Evolutionary conservation across 257 asterid genomes (phyloP).

Genomic region (Nicotiana sylvestris): DNA sequence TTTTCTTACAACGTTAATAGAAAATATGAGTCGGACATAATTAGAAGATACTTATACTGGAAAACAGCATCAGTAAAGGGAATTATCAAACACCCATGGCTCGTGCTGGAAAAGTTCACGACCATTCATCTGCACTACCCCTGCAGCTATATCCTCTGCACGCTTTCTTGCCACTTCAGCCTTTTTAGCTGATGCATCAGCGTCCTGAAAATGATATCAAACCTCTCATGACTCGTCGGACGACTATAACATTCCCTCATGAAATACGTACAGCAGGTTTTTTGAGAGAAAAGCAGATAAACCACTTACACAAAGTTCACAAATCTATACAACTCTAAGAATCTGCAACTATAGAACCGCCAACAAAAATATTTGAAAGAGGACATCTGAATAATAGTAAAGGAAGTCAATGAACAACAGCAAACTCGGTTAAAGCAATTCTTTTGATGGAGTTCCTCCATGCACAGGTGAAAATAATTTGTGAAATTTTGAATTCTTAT

Average conservation of each 20-base stretch:
- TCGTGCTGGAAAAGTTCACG: constrained; percentile 75
- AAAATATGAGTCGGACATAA: no score
- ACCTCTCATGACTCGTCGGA: background rate
- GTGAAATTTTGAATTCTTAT: background rate
- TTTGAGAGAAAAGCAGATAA: background rate
- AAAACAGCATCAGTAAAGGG: constrained; percentile 34
- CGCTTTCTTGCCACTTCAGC: constrained; percentile 67
- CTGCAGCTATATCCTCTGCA: constrained; percentile 76
- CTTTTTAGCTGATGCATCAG: constrained; percentile 59
- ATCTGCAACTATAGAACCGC: background rate
- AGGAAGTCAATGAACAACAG: background rate
- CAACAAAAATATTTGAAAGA: background rate
- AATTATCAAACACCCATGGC: constrained; percentile 78
- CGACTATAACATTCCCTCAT: background rate
- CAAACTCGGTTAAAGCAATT: background rate
- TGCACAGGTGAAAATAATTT: no score
- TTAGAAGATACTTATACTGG: background rate
- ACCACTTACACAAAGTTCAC: background rate
- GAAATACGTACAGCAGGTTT: background rate
- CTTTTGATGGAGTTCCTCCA: background rate
- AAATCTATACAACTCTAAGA: background rate
- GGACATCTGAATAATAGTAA: background rate
- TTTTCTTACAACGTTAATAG: no score
- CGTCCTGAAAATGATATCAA: constrained; percentile 39
- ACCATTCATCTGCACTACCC: constrained; percentile 72